Evolutionary conservation across 345 rosid genomes (phyloP).

Genomic region (Moricandia arvensis): DNA sequence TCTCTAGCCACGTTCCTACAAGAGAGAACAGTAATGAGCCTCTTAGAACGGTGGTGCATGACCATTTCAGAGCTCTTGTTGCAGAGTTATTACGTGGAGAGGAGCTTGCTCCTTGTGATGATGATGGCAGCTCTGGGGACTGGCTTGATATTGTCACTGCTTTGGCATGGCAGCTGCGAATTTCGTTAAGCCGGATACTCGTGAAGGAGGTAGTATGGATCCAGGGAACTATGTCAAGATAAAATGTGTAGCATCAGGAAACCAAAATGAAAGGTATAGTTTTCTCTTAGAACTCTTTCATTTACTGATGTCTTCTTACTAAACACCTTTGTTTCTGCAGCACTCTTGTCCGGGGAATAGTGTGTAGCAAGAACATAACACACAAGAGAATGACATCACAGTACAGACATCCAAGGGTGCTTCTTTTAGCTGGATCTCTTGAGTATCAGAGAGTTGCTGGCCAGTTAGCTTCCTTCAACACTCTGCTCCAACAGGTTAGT

Average conservation of each 20-base stretch:
- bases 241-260: conserved; percentile 90
- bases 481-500: conserved; percentile 81
- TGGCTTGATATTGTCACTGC: conserved; percentile 84
- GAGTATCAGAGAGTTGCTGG: conserved; percentile 80
- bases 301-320: not conserved
- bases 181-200: conserved; percentile 94
- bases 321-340: conserved; percentile 48
- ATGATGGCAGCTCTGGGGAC: conserved; percentile 53
- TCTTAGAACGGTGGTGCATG: conserved; percentile 67
- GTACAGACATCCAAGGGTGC: conserved; percentile 80
- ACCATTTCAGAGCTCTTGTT: conserved; percentile 96
- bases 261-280: conserved; percentile 74
- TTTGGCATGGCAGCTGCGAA: conserved; percentile 95
- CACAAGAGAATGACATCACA: conserved; percentile 99
- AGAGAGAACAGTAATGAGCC: conserved; percentile 69
- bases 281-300: not conserved
- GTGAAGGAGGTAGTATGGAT: conserved; percentile 99
- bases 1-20: conserved; percentile 38
- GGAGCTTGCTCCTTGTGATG: conserved; percentile 48
- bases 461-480: conserved; percentile 86
- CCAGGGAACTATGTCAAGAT: conserved; percentile 92
- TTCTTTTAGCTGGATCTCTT: conserved; percentile 90
- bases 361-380: conserved; percentile 94
- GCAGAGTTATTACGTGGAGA: conserved; percentile 81
- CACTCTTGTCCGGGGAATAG: conserved; percentile 73